phyloP scores from a whole-genome alignment of 139 green algal species.

The Monoraphidium neglectum region DNA sequence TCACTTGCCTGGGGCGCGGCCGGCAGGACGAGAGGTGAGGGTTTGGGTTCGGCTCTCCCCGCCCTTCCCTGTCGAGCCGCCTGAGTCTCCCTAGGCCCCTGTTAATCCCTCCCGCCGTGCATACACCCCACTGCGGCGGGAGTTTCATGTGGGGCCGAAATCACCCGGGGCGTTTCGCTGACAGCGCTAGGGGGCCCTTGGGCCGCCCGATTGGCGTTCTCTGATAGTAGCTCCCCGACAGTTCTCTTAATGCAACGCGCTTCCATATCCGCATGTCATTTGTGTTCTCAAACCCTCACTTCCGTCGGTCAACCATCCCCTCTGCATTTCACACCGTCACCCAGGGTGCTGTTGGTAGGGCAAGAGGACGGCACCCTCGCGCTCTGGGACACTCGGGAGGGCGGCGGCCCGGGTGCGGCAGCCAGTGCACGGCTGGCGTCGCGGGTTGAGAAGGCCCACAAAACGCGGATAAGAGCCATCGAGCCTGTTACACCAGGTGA shows the following conservation, averaged over 20 bases:
- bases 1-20: constrained; percentile 18
- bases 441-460: constrained; percentile 42
- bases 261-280: neutral
- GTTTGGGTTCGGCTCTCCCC: neutral
- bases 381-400: constrained; percentile 59
- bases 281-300: too few species aligned
- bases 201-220: too few species aligned
- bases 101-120: too few species aligned
- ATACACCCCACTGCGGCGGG: too few species aligned
- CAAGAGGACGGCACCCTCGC: constrained; percentile 52
- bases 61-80: too few species aligned
- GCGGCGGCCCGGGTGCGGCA: constrained; percentile 19
- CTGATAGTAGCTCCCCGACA: too few species aligned
- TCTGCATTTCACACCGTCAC: too few species aligned
- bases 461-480: constrained; percentile 45
- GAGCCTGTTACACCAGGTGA: constrained; percentile 31
- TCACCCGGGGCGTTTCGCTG: too few species aligned
- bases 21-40: constrained; percentile 16
- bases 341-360: constrained; percentile 36
- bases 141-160: too few species aligned
- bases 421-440: neutral
- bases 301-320: too few species aligned
- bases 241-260: too few species aligned
- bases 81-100: neutral
- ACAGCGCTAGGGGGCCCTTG: too few species aligned